Conservation (phyloP, 2,329 filamentous ascomycete species). For the Ramichloridium luteum region DNA sequence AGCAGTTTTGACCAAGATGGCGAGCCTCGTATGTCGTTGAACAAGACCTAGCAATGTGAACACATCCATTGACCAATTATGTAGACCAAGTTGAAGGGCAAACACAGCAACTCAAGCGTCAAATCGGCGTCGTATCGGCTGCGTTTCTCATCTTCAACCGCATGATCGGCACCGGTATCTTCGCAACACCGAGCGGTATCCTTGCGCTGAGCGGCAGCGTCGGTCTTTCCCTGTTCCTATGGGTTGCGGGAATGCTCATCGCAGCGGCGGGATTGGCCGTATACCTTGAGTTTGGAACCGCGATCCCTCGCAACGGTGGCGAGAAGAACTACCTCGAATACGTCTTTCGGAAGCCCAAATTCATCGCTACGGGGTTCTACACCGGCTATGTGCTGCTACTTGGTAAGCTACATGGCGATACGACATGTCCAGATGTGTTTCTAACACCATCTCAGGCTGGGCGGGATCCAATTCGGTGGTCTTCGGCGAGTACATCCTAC, state of each 20-base stretch:
- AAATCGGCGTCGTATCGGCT: conserved; percentile 45
- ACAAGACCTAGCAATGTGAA: no score
- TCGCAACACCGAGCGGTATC: conserved; percentile 16
- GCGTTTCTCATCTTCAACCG: conserved; percentile 33
- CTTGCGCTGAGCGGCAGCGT: conserved; percentile 17
- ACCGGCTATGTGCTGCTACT: conserved; percentile 49
- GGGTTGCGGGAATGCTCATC: conserved; percentile 31
- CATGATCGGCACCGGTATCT: conserved; percentile 21
- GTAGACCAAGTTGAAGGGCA: no score
- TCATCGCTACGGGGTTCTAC: conserved; percentile 50
- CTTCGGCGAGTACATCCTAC: conserved; percentile 58
- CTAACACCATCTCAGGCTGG: conserved; percentile 35
- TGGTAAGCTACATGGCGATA: conserved; percentile 35
- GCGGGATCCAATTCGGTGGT: conserved; percentile 55
- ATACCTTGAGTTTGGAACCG: conserved; percentile 55
- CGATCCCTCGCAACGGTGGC: conserved; percentile 39
- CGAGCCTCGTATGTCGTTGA: no score
- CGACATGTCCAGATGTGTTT: conserved; percentile 29
- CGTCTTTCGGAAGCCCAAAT: conserved; percentile 41
- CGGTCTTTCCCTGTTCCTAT: conserved; percentile 28
- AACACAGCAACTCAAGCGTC: conserved; percentile 17
- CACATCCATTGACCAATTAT: no score
- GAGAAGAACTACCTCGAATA: conserved; percentile 41
- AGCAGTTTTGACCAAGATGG: no score
- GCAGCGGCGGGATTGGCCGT: conserved; percentile 47